Evolutionary conservation across 345 rosid genomes (phyloP), one percentile per base, ranked within the genome.

Genomic region (Melaleuca quinquenervia): DNA sequence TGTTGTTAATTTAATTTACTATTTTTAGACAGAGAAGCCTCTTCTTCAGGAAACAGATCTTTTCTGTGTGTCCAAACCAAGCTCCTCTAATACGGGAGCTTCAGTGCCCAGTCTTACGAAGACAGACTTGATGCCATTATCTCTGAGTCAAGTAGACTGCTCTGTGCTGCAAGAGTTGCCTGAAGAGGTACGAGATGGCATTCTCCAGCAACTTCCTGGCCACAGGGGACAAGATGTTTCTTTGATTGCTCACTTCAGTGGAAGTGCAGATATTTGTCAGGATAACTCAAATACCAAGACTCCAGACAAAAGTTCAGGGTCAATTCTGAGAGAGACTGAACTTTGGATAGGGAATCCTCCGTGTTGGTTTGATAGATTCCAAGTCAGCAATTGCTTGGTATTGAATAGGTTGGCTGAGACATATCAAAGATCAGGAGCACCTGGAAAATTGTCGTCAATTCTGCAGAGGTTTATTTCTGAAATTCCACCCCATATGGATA

Each of bases 341-440:
- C 93, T 93, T 84, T 95, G 96, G 96, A 86, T 82, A 84, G 99
- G 97, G 84, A 89, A 89, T 90, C 99, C 99, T 84, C 99, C 98
- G 52, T 64, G 10, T 13, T 97, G 98, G 99, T 91, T 92, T 86
- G 92, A 92, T 58, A 90, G 89, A 82, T 97, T 95, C 88, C 92
- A 86, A 93, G 85, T 36, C 88, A 93, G 96, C 91, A 93, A 91
- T 76, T 88, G 88, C 86, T 87, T 74, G 85, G 88, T 88, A 26
- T 86, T 96, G 87, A 92, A 89, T 52, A 85, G 82, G 70, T 52
- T 96, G 80, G 93, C 97, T 52, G 95, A 94, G 82, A 90, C 91
- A 86, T 96, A 90, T 89, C 62, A 85, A 90, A 92, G 89, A 90
- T 75, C 88, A 82, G 91, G 92, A n/a, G 88, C 93, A 78, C 82